phyloP scores from a whole-genome alignment of 2,329 filamentous ascomycete genomes.

The Aspergillus brasiliensis region DNA sequence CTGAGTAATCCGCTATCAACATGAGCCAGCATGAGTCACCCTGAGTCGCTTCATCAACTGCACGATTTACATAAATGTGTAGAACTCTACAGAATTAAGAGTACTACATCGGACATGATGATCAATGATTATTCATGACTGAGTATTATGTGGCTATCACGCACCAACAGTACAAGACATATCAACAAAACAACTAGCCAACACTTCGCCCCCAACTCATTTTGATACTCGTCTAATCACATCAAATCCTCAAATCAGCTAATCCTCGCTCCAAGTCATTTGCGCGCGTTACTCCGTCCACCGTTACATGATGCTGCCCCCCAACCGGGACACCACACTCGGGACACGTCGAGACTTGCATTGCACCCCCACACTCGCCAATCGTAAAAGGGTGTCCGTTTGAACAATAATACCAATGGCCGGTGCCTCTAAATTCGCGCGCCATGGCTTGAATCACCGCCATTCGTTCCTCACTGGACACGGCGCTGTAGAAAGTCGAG shows the following conservation, averaged over 20 bases:
- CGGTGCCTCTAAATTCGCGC: slow-evolving; percentile 53
- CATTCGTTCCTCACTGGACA: slow-evolving; percentile 56
- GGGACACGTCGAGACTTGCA: slow-evolving; percentile 63
- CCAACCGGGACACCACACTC: slow-evolving; percentile 63
- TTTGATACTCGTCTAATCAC: background rate
- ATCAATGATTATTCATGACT: too few species aligned
- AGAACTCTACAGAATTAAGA: too few species aligned
- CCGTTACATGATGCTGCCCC: slow-evolving; percentile 54
- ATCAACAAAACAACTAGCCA: too few species aligned
- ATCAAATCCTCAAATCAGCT: background rate
- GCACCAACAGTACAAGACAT: too few species aligned
- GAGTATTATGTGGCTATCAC: too few species aligned
- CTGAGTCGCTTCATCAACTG: too few species aligned
- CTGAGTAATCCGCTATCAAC: too few species aligned
- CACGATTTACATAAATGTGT: too few species aligned
- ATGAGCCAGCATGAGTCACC: too few species aligned
- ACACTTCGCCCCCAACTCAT: background rate
- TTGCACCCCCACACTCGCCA: slow-evolving; percentile 68
- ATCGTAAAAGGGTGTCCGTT: slow-evolving; percentile 58
- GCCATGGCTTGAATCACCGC: slow-evolving; percentile 57
- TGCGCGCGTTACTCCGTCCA: slow-evolving; percentile 57
- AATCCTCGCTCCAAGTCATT: slow-evolving; percentile 54
- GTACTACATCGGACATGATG: too few species aligned
- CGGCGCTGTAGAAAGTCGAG: slow-evolving; percentile 51
- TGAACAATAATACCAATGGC: slow-evolving; percentile 50